Percentiles rank a stretch among this genome's conserved stretches.
Evolutionary conservation across 2,329 filamentous ascomycete species (phyloP).

Genomic region (Pestalotiopsis sp.): DNA sequence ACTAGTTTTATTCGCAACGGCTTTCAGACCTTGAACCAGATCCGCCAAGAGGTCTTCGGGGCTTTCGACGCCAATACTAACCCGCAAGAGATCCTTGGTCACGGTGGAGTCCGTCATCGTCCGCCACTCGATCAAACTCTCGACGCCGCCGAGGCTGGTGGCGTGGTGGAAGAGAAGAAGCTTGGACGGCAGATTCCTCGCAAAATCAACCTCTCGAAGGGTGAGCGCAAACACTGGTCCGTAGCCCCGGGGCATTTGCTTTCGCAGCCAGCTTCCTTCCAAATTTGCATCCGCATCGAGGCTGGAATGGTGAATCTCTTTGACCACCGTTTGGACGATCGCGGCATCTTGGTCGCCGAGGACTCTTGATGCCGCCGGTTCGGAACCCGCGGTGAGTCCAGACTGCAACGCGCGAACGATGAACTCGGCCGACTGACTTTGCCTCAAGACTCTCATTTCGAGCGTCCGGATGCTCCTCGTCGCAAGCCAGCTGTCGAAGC

Average conservation of each 20-base stretch:
- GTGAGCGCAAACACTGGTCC: slow-evolving; percentile 84
- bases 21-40: slow-evolving; percentile 66
- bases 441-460: slow-evolving; percentile 77
- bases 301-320: slow-evolving; percentile 73
- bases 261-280: slow-evolving; percentile 69
- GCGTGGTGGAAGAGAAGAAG: slow-evolving; percentile 92
- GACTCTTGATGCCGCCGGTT: neutral
- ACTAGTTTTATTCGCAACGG: slow-evolving; percentile 41
- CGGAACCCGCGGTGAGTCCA: slow-evolving; percentile 16
- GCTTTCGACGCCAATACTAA: slow-evolving; percentile 86
- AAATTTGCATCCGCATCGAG: slow-evolving; percentile 68
- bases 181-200: slow-evolving; percentile 74
- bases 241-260: slow-evolving; percentile 90
- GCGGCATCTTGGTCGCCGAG: slow-evolving; percentile 26
- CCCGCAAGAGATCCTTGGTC: slow-evolving; percentile 71
- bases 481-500: slow-evolving; percentile 88
- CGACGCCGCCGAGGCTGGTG: slow-evolving; percentile 89
- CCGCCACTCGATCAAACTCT: slow-evolving; percentile 96
- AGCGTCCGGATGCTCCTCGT: slow-evolving; percentile 84
- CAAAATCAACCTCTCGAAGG: slow-evolving; percentile 61
- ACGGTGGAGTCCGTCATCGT: slow-evolving; percentile 79
- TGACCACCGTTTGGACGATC: slow-evolving; percentile 56
- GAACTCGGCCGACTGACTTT: slow-evolving; percentile 69
- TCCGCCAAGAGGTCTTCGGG: slow-evolving; percentile 83
- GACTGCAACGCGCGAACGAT: slow-evolving; percentile 73